Base-by-base conservation (phyloP, 495 filamentous ascomycete species). In the Apodospora peruviana region DNA sequence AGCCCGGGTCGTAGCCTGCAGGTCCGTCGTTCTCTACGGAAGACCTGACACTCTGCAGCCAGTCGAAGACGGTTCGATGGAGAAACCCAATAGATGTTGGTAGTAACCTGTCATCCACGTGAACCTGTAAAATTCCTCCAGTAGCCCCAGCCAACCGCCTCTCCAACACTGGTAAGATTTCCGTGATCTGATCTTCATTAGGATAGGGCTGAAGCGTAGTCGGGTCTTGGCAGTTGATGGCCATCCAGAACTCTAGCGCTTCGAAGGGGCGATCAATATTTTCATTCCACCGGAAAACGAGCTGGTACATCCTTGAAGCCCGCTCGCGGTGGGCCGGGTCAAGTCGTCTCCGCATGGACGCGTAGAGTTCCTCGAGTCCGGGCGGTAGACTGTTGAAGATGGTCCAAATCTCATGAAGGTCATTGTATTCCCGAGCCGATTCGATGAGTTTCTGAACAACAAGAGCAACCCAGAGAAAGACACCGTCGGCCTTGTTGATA, bases 391-490 rank as follows among this genome's bases (percentile, higher is more conserved):
- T 18, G 23, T 38, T 19, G 19, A 38, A 9, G 16, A 17, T 23
- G 2, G 18, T 18, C 21, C 17, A 24, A 10, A 47, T 12, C 2
- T 38, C 32, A 2, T 9, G 17, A 2, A 47, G 20, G 14, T 18
- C 4, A 18, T 18, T 14, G 7, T 12, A 5, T 11, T 47, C 45
- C 12, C 23, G 19, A 0, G 24, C 18, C 10, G 3, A 4, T 11
- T 7, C 5, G n/a, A 37, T 9, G 1, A 47, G 18, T 16, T 37
- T 18, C 3, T 35, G 32, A 17, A 47, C 44, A 1, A 53, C 44
- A 10, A 48, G 9, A 1, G 32, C 29, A 4, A 53, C 50, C 44
- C 50, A 53, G 3, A 53, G 50, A 24, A 53, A 53, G 19, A 53
- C 50, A 4, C 50, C 50, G 17, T 40, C 23, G 0, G 50, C 43